phyloP scores from a whole-genome alignment of 306 rosid genomes.

The Inga oerstediana region DNA sequence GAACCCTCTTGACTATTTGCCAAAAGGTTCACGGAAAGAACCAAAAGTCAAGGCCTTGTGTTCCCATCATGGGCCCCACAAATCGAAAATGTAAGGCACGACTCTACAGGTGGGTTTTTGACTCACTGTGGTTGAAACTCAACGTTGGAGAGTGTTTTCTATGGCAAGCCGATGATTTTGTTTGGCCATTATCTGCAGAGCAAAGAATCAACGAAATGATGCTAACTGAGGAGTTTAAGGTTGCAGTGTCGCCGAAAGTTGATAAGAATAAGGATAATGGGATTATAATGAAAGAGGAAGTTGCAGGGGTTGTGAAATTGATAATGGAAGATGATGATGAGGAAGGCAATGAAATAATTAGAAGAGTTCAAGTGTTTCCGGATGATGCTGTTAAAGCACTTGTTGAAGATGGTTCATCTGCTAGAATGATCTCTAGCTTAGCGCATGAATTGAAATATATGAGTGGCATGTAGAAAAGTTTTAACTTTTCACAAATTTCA shows the following conservation, averaged over 20 bases:
- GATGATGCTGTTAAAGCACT: slow-evolving; percentile 1
- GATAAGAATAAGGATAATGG: not conserved
- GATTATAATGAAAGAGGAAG: not conserved
- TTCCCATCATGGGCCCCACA: slow-evolving; percentile 17
- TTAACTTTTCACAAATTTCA: no score
- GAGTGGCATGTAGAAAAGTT: not conserved
- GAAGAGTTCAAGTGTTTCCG: not conserved
- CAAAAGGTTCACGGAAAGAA: not conserved
- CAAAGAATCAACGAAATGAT: slow-evolving; percentile 1
- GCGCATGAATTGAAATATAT: not conserved
- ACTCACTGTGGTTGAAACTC: not conserved
- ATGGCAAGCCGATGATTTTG: not conserved
- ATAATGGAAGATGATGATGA: slow-evolving; percentile 22
- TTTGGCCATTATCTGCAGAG: not conserved
- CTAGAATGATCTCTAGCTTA: not conserved
- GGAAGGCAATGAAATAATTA: not conserved
- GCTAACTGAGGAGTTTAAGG: not conserved
- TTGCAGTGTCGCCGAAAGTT: slow-evolving; percentile 12
- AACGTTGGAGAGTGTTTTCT: not conserved
- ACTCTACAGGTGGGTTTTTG: not conserved
- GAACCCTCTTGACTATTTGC: not conserved
- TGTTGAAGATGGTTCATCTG: not conserved
- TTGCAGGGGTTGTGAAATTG: not conserved
- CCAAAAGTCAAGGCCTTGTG: not conserved
- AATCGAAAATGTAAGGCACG: not conserved